A percentile compares a stretch with the other conserved stretches of the same genome.
Conservation (phyloP, 139 green algal species). For the Chlamydomonas sphaeroides region DNA sequence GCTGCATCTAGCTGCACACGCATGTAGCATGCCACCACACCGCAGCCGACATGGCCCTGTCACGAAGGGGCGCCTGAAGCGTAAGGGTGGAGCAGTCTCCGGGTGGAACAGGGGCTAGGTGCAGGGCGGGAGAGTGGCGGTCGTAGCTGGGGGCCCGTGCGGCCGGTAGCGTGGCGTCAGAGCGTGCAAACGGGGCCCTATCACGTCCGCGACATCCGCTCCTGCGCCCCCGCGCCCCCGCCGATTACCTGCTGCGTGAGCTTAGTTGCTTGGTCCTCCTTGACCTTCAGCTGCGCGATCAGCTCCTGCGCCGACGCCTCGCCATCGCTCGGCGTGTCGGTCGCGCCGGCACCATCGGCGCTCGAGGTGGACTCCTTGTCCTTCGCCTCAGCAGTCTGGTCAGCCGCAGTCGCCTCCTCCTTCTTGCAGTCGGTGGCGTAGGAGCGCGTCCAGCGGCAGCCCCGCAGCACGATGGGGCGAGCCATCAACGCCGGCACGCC, state of each 20-base stretch:
- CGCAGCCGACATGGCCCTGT: too few relatives aligned
- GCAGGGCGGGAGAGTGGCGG: too few relatives aligned
- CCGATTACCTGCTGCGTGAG: conserved; percentile 23
- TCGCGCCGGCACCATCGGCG: not conserved
- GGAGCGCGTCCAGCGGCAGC: not conserved
- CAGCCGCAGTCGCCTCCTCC: not conserved
- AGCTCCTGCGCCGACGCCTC: conserved; percentile 13
- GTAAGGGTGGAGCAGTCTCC: too few relatives aligned
- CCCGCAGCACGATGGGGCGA: conserved; percentile 5
- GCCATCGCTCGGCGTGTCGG: not conserved
- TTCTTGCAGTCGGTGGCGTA: conserved; percentile 17
- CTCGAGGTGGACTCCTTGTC: not conserved
- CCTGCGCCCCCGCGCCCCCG: too few relatives aligned
- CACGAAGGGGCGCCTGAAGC: too few relatives aligned
- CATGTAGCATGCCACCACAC: too few relatives aligned
- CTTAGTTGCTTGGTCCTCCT: conserved; percentile 26
- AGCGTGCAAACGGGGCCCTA: too few relatives aligned
- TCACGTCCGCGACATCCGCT: too few relatives aligned
- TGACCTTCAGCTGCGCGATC: conserved; percentile 30
- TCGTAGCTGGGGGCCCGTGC: too few relatives aligned
- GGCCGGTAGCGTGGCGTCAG: too few relatives aligned
- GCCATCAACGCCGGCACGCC: not conserved
- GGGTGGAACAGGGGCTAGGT: too few relatives aligned
- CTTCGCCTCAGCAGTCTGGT: not conserved
- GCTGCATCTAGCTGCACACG: too few relatives aligned